Percentiles rank a stretch among this genome's conserved stretches.
These are phyloP conservation scores for Rehmannia glutinosa DNA, from an alignment of 257 asterid genomes.

Conservation along the genomic window DNA sequence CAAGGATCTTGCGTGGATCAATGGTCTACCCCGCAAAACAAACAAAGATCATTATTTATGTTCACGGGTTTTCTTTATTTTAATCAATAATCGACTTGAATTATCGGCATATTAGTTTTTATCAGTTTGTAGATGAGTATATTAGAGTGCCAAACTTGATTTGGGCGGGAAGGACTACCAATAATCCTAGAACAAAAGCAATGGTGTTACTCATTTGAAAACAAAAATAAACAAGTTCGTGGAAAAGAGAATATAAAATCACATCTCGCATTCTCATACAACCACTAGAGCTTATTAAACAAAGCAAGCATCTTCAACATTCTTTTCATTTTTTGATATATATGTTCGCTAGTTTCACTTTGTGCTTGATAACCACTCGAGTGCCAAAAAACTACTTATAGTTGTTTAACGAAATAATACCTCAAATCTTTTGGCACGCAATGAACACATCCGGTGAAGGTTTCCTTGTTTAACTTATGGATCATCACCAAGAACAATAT, in stretches of 20 bases:
- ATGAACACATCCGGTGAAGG: conserved; percentile 94
- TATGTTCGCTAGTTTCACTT: too few relatives aligned
- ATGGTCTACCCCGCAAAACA: conserved; percentile 67
- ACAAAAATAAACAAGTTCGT: too few relatives aligned
- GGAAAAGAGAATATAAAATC: too few relatives aligned
- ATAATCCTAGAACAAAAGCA: background rate
- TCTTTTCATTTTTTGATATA: too few relatives aligned
- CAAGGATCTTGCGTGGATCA: conserved; percentile 64
- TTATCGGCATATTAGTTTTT: background rate
- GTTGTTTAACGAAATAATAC: conserved; percentile 20
- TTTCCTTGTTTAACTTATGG: conserved; percentile 96
- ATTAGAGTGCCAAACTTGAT: background rate
- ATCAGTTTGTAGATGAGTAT: conserved; percentile 6
- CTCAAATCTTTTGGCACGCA: conserved; percentile 87
- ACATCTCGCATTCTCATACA: too few relatives aligned
- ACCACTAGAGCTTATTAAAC: too few relatives aligned
- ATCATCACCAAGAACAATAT: conserved; percentile 88
- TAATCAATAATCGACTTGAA: background rate
- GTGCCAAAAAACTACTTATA: background rate
- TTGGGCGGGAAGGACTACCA: background rate
- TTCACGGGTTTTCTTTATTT: background rate
- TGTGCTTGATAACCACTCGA: too few relatives aligned
- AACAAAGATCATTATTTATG: background rate
- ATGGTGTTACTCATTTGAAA: too few relatives aligned
- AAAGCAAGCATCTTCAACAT: too few relatives aligned